These are phyloP conservation scores for Pythium brachiatum DNA, from an alignment of 352 stramenopile species.

Conservation along the genomic window DNA sequence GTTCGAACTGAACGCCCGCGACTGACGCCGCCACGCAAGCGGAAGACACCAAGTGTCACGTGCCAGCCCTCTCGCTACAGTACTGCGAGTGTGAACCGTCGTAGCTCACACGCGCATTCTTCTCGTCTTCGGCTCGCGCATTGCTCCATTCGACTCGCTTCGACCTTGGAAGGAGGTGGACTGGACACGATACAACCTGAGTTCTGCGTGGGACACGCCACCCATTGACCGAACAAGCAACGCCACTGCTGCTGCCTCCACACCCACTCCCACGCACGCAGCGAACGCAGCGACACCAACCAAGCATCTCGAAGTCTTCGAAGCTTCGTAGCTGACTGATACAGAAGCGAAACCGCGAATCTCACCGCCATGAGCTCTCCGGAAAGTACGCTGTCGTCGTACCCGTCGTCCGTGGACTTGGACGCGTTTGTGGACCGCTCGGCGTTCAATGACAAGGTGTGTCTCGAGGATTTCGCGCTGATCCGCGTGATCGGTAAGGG, in stretches of 20 bases:
- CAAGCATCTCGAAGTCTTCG: too few species aligned
- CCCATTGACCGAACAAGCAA: not conserved
- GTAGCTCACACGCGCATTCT: not conserved
- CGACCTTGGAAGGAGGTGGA: not conserved
- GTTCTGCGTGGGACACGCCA: not conserved
- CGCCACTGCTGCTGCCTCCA: too few species aligned
- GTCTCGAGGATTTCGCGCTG: constrained; percentile 88
- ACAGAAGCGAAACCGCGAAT: not conserved
- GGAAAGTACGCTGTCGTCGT: constrained; percentile 32
- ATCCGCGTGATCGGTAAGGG: constrained; percentile 89
- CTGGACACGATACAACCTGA: not conserved
- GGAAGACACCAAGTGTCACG: too few species aligned
- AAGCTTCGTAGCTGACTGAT: too few species aligned
- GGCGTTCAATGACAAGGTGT: constrained; percentile 86
- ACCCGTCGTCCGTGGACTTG: constrained; percentile 47
- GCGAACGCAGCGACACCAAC: not conserved
- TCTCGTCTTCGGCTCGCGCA: too few species aligned
- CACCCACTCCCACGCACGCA: not conserved
- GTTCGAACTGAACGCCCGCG: not conserved
- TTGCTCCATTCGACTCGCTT: not conserved
- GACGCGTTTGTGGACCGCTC: constrained; percentile 71
- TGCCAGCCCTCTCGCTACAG: too few species aligned
- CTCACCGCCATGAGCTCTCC: constrained; percentile 79
- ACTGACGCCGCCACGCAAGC: not conserved
- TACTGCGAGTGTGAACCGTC: not conserved